Evolutionary conservation across 108 stramenopile species (phyloP).

Genomic region (Cyclotella sp.): DNA sequence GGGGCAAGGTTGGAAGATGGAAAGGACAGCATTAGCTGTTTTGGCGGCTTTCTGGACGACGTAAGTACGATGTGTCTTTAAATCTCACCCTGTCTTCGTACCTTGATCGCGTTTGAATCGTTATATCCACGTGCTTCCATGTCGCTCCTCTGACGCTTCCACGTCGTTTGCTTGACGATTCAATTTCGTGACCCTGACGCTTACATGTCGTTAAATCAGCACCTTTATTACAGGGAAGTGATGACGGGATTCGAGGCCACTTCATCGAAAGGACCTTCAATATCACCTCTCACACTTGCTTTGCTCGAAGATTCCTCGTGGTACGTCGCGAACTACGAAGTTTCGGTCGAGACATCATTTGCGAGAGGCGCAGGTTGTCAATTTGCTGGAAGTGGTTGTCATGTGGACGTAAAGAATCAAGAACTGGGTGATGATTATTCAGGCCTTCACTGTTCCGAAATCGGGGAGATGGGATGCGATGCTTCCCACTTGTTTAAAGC

Average conservation of each 20-base stretch:
- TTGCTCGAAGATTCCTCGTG: constrained; percentile 59
- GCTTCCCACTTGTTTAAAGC: constrained; percentile 44
- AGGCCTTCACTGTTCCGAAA: constrained; percentile 41
- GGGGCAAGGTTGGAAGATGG: constrained; percentile 72
- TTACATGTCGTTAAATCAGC: constrained; percentile 12
- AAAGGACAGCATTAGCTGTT: constrained; percentile 31
- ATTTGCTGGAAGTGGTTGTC: constrained; percentile 46
- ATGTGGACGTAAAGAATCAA: background rate
- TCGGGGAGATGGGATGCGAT: constrained; percentile 45
- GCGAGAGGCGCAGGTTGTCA: constrained; percentile 53
- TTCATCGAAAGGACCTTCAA: constrained; percentile 6
- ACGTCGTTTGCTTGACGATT: too few species aligned
- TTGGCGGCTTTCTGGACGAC: constrained; percentile 48
- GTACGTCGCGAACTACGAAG: constrained; percentile 55
- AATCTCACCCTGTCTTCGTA: background rate
- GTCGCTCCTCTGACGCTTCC: background rate
- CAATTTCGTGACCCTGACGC: too few species aligned
- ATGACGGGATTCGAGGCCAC: constrained; percentile 30
- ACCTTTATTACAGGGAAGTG: constrained; percentile 48
- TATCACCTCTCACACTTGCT: constrained; percentile 56
- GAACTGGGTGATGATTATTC: constrained; percentile 4
- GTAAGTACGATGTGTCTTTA: constrained; percentile 17
- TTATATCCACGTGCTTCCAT: too few species aligned
- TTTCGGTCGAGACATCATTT: constrained; percentile 39
- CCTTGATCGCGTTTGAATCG: background rate